These are phyloP conservation scores for Trichosporon coremiiforme DNA, from an alignment of 1,284 basidiomycete genomes.

Conservation along the genomic window DNA sequence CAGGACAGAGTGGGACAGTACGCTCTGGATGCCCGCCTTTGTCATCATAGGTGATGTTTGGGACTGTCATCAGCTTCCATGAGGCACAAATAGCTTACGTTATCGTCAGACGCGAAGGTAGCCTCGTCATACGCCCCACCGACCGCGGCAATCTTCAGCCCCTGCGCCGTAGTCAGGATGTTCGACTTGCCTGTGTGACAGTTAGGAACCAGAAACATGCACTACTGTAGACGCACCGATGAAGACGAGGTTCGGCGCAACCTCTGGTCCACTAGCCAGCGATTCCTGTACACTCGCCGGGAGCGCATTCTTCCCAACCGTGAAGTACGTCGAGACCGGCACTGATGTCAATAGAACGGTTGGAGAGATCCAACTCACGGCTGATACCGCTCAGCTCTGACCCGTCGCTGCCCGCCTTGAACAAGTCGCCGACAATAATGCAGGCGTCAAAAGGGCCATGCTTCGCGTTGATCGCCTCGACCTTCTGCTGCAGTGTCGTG, in stretches of 20 bases:
- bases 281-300: slow-evolving; percentile 72
- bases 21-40: slow-evolving; percentile 67
- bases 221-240: slow-evolving; percentile 65
- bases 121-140: slow-evolving; percentile 73
- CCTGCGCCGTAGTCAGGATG: slow-evolving; percentile 76
- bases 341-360: slow-evolving; percentile 57
- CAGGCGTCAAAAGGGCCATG: slow-evolving; percentile 92
- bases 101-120: slow-evolving; percentile 56
- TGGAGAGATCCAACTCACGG: slow-evolving; percentile 40
- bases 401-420: slow-evolving; percentile 64
- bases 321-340: slow-evolving; percentile 88
- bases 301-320: slow-evolving; percentile 75
- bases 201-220: not conserved
- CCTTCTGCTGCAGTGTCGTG: slow-evolving; percentile 72
- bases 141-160: slow-evolving; percentile 80
- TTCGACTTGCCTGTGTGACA: slow-evolving; percentile 71
- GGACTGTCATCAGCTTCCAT: slow-evolving; percentile 58
- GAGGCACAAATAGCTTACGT: not conserved
- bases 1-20: slow-evolving; percentile 61
- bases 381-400: slow-evolving; percentile 56
- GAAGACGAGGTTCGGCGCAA: slow-evolving; percentile 78
- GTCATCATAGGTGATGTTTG: slow-evolving; percentile 71
- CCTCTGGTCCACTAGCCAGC: slow-evolving; percentile 73
- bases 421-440: slow-evolving; percentile 88
- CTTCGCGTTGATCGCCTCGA: slow-evolving; percentile 83